These are phyloP conservation scores for Calonectria henricotiae DNA, from an alignment of 2,329 filamentous ascomycete species.

Conservation along the genomic window DNA sequence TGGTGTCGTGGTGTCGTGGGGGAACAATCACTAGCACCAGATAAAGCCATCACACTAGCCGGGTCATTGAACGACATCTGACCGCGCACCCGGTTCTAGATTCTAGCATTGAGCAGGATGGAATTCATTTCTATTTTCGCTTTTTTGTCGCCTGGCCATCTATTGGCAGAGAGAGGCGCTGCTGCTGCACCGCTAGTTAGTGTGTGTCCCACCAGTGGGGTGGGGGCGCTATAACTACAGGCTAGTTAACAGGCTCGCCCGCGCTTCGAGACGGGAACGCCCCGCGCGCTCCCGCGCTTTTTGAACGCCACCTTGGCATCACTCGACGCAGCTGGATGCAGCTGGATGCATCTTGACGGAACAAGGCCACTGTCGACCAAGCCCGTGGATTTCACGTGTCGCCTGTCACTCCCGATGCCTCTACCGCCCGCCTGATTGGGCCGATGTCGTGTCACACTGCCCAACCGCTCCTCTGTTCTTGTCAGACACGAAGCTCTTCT, in stretches of 20 bases:
- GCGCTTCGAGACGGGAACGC: slow-evolving; percentile 5
- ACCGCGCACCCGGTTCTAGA: slow-evolving; percentile 4
- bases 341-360: neutral
- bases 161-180: neutral
- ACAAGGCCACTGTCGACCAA: neutral
- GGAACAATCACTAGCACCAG: neutral
- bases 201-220: neutral
- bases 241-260: neutral
- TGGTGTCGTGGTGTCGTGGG: neutral
- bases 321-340: neutral
- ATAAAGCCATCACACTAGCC: neutral
- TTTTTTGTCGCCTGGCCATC: neutral
- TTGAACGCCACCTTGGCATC: slow-evolving; percentile 17
- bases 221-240: neutral
- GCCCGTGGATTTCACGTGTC: slow-evolving; percentile 10
- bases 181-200: neutral
- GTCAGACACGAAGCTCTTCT: slow-evolving; percentile 18
- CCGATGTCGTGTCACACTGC: slow-evolving; percentile 4
- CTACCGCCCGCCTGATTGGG: slow-evolving; percentile 2
- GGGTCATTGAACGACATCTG: slow-evolving; percentile 9
- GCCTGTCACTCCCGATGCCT: neutral
- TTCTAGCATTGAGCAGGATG: neutral
- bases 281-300: slow-evolving; percentile 20
- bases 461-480: neutral
- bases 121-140: slow-evolving; percentile 6